phyloP scores from a whole-genome alignment of 805 yeast species.

The Suhomyces prunicola region DNA sequence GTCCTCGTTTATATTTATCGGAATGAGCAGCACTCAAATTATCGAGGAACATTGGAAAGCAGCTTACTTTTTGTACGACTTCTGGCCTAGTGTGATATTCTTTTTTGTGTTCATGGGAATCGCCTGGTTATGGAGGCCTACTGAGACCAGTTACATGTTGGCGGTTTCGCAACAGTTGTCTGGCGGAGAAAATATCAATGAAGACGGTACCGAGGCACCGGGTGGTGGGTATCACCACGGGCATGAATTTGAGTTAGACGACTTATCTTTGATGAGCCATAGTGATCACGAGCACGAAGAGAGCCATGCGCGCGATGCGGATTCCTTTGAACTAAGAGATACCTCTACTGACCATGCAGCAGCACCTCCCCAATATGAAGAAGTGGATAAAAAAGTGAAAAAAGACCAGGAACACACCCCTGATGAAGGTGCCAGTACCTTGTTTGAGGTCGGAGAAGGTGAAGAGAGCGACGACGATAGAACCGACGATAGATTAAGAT shows the following conservation, averaged over 20 bases:
- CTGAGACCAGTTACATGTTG: constrained; percentile 88
- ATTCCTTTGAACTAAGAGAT: constrained; percentile 39
- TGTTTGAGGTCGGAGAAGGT: constrained; percentile 40
- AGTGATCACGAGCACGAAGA: constrained; percentile 36
- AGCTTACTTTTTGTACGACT: constrained; percentile 82
- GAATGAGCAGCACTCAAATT: constrained; percentile 71
- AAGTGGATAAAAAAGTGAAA: constrained; percentile 12
- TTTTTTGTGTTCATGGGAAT: constrained; percentile 78
- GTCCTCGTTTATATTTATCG: constrained; percentile 66
- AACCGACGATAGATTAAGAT: constrained; percentile 9
- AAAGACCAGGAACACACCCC: constrained; percentile 4
- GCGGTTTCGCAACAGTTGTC: constrained; percentile 94
- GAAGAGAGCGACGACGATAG: constrained; percentile 10
- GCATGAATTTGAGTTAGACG: constrained; percentile 59
- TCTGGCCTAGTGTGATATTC: constrained; percentile 92
- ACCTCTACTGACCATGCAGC: constrained; percentile 6
- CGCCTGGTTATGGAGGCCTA: constrained; percentile 96
- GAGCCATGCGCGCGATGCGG: constrained; percentile 17
- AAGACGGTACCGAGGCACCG: constrained; percentile 41
- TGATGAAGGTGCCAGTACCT: constrained; percentile 25
- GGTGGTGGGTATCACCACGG: constrained; percentile 26
- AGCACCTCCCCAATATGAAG: constrained; percentile 34
- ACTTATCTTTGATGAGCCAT: constrained; percentile 50
- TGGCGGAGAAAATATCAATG: constrained; percentile 42
- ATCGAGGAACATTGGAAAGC: constrained; percentile 90